Conservation (phyloP, 2,329 filamentous ascomycete genomes). For the Parascedosporium putredinis region DNA sequence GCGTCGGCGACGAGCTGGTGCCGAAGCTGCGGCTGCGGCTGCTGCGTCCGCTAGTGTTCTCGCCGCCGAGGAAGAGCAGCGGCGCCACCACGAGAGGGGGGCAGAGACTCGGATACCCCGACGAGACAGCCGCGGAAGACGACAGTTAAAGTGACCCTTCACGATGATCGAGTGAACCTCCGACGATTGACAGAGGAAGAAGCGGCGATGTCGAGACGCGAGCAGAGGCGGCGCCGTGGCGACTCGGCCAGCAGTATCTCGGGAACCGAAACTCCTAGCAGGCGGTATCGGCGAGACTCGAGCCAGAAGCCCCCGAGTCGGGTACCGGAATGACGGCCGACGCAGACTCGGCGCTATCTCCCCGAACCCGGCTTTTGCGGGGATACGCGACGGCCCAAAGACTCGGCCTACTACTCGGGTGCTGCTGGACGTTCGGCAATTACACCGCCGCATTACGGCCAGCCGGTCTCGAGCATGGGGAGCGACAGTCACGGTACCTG, state of each 20-base stretch:
- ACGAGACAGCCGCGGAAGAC: constrained; percentile 37
- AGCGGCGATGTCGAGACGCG: constrained; percentile 31
- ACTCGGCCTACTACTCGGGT: constrained; percentile 53
- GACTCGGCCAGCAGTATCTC: constrained; percentile 48
- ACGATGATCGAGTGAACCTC: constrained; percentile 52
- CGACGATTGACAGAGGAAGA: constrained; percentile 52
- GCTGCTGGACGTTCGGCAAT: constrained; percentile 28
- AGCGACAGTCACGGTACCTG: constrained; percentile 42
- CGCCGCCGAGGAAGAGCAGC: constrained; percentile 36
- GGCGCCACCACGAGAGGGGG: constrained; percentile 14
- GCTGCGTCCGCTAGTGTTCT: constrained; percentile 36
- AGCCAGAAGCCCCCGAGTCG: constrained; percentile 36
- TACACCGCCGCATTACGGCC: constrained; percentile 23
- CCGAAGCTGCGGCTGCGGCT: constrained; percentile 35
- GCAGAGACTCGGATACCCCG: constrained; percentile 28
- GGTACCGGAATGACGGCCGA: constrained; percentile 35
- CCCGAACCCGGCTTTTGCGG: constrained; percentile 48
- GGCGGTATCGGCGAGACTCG: constrained; percentile 45
- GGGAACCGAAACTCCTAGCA: constrained; percentile 40
- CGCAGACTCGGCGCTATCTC: constrained; percentile 35
- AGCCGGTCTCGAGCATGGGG: constrained; percentile 36
- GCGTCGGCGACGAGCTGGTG: constrained; percentile 33
- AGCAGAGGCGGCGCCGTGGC: constrained; percentile 24
- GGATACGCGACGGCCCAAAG: constrained; percentile 39
- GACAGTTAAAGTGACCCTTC: constrained; percentile 45